Evolutionary conservation across 1,284 basidiomycete genomes (phyloP), one percentile per base, ranked within the genome.

Genomic region (Ceratobasidium sp.): DNA sequence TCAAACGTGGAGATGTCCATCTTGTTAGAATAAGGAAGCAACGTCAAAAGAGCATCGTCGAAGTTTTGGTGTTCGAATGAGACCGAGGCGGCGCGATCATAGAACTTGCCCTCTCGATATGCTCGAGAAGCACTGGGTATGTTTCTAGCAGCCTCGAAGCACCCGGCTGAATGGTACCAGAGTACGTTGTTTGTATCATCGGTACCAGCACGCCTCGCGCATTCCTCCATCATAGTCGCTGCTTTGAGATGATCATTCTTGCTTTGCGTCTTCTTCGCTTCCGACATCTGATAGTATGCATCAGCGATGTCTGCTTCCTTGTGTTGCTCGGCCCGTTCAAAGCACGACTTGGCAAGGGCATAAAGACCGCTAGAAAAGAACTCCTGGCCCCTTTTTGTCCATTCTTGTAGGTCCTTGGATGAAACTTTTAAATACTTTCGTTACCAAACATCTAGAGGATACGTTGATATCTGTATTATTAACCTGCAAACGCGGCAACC

Each of bases 291-390:
- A 13, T 56, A 15, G 12, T 77, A 77, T 20, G 75, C 75, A 20
- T 68, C 64, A 26, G 75, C 75, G 28, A 77, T 68, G 33, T n/a
- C 40, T 1, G 53, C 40, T 39, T 77, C 75, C 13, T 77, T 67
- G 18, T 40, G 53, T 56, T 77, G 75, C 0, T 53, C 75, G 10
- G 75, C 75, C 1, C 51, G 75, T 26, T 77, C 75, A 23, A 77
- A 77, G 42, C 64, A 77, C 13, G 75, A 58, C 40, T 55, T 33
- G 26, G 75, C 75, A 15, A 56, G 53, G 20, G 28, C 64, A 33
- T 77, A 77, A n/a, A 67, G 64, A 6, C 75, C 75, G 15, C 49
- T 77, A 23, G 75, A 67, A 39, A 77, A 77, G 9, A 68, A 60
- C n/a, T 77, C 75, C 26, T 77, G 51, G 40, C 64, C 75, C 28